Base-by-base conservation (phyloP, 1,284 basidiomycete genomes). In the Cryptococcus sp. region DNA sequence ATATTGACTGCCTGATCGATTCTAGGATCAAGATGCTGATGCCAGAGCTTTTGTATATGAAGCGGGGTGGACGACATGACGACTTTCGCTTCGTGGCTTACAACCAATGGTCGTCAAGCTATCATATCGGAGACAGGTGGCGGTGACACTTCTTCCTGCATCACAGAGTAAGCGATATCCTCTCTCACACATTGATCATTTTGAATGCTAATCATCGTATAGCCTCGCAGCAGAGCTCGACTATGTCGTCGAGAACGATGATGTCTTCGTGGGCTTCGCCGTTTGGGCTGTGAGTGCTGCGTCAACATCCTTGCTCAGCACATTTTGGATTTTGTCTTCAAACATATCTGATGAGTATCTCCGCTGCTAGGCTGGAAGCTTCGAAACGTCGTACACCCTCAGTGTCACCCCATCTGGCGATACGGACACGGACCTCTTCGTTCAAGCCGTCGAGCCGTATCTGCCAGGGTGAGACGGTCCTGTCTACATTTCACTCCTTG, bases 101-200 rank as follows among this genome's bases (percentile, higher is more conserved):
- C 81, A 58, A 50, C 68, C 16, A 82, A 83, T 63, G 83, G 82
- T 26, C 80, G 84, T 46, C 82, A 84, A 67, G 84, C 84, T 3
- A 76, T 86, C 63, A 75, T 85, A 26, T 82, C 81, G 56, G 85
- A 86, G 74, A 84, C 83, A 34, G 84, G 85, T 37, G 84, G 83
- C 51, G 84, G 83, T 60, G 83, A 82, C 20, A 72, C 67, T 22
- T 58, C 61, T 22, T 66, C 64, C 16, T 76, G 73, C 50, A 55
- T 61, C 37, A 63, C 52, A 19, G 58, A 62, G 58, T 66, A 29
- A 52, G 62, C 61, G 19, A 7, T 23, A 26, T 26, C 11, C n/a
- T 46, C 29, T 7, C 25, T 22, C 23, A n/a, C 38, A n/a, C 39
- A 25, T 19, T 20, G n/a, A 23, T 5, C 25, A 5, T 11, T 45